Evolutionary conservation across 2,329 filamentous ascomycete species (phyloP).

Genomic region (Blumeria hordei): DNA sequence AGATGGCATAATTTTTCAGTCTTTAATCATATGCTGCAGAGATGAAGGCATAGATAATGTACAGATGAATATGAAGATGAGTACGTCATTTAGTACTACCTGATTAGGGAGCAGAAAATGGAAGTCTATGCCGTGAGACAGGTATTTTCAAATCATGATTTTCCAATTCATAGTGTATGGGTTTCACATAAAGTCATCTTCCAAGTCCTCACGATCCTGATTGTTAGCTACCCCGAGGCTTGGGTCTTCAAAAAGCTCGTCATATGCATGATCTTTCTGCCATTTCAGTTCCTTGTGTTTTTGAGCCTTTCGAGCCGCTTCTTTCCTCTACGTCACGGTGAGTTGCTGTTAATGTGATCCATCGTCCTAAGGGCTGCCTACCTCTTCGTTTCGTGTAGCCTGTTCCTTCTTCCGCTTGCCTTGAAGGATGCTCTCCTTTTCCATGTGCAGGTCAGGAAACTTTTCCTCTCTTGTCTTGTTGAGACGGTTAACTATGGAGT

Average conservation of each 20-base stretch:
- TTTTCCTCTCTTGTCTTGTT: constrained; percentile 90
- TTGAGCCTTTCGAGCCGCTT: constrained; percentile 47
- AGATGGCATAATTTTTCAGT: neutral
- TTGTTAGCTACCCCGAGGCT: constrained; percentile 59
- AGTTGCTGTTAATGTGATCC: neutral
- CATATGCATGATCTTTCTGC: constrained; percentile 95
- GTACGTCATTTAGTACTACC: neutral
- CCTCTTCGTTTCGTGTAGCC: constrained; percentile 33
- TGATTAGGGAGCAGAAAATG: neutral
- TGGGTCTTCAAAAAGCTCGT: constrained; percentile 71
- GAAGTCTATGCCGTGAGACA: neutral
- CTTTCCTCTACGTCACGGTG: constrained; percentile 34
- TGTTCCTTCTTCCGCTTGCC: constrained; percentile 51
- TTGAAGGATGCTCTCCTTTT: constrained; percentile 54
- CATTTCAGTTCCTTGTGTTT: constrained; percentile 77
- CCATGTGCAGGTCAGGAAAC: constrained; percentile 58
- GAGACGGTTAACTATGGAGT: constrained; percentile 82
- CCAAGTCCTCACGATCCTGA: constrained; percentile 54
- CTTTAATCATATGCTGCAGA: neutral
- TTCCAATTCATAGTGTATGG: too few species aligned
- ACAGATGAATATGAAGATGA: too few species aligned
- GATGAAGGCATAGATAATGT: too few species aligned
- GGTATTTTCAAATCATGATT: neutral
- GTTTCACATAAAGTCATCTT: constrained; percentile 79
- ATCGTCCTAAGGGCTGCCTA: constrained; percentile 17